A percentile compares a stretch with the other conserved stretches of the same genome.
Evolutionary conservation across 2,329 filamentous ascomycete genomes (phyloP).

Genomic region (Elsinoe ampelina): DNA sequence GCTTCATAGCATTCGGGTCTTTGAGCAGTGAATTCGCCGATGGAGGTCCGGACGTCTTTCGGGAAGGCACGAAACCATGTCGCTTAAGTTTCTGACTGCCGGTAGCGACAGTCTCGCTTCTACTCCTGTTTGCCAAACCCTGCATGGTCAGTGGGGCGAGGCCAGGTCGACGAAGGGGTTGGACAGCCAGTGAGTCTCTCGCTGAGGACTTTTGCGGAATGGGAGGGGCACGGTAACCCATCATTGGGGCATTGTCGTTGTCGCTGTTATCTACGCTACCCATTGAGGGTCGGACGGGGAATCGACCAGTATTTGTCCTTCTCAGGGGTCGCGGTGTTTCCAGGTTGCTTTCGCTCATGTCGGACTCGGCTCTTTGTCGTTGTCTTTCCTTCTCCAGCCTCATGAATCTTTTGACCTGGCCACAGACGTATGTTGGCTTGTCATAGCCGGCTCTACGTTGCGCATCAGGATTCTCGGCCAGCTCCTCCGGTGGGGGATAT

Average conservation of each 20-base stretch:
- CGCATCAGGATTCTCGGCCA: slow-evolving; percentile 33
- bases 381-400: slow-evolving; percentile 2
- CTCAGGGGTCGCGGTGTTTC: slow-evolving; percentile 68
- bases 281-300: slow-evolving; percentile 59
- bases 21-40: slow-evolving; percentile 15
- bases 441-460: slow-evolving; percentile 45
- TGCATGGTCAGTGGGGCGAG: slow-evolving; percentile 62
- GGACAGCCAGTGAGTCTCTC: slow-evolving; percentile 38
- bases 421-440: slow-evolving; percentile 50
- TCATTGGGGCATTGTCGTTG: slow-evolving; percentile 43
- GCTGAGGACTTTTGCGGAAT: slow-evolving; percentile 76
- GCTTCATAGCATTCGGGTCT: slow-evolving; percentile 24
- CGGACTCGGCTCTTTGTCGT: slow-evolving; percentile 17
- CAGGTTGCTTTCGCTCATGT: slow-evolving; percentile 55
- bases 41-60: slow-evolving; percentile 42
- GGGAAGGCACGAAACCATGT: slow-evolving; percentile 49
- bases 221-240: slow-evolving; percentile 49
- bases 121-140: slow-evolving; percentile 57
- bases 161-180: slow-evolving; percentile 51
- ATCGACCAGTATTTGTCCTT: slow-evolving; percentile 43
- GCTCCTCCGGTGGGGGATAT: slow-evolving; percentile 54
- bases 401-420: slow-evolving; percentile 46
- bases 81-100: slow-evolving; percentile 46
- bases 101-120: slow-evolving; percentile 50
- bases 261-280: slow-evolving; percentile 51